Conservation (phyloP, 345 rosid genomes). For the Sapria himalayana region DNA sequence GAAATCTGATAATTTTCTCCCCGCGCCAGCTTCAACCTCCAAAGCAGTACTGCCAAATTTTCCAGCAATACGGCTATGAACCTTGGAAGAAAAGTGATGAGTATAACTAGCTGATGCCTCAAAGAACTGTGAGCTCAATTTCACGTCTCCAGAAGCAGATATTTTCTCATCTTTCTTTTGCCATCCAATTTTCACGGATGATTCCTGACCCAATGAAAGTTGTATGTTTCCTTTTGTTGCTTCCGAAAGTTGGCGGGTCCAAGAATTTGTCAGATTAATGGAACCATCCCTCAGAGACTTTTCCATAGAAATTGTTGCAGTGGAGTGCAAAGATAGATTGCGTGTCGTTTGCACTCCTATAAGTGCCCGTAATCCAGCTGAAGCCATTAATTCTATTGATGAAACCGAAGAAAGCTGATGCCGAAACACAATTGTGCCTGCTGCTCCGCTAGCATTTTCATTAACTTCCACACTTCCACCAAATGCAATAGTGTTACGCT, state of each 20-base stretch:
- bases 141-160: slow-evolving; percentile 58
- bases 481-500: slow-evolving; percentile 36
- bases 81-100: slow-evolving; percentile 46
- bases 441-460: slow-evolving; percentile 48
- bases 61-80: slow-evolving; percentile 70
- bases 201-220: slow-evolving; percentile 50
- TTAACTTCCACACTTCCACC: slow-evolving; percentile 65
- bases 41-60: slow-evolving; percentile 66
- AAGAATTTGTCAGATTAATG: slow-evolving; percentile 70
- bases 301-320: slow-evolving; percentile 49
- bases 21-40: slow-evolving; percentile 86
- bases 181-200: slow-evolving; percentile 76
- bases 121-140: slow-evolving; percentile 63
- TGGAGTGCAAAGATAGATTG: slow-evolving; percentile 56
- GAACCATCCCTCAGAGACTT: slow-evolving; percentile 82
- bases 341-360: slow-evolving; percentile 61
- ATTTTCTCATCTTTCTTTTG: slow-evolving; percentile 53
- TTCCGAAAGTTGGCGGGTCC: slow-evolving; percentile 85
- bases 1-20: slow-evolving; percentile 73
- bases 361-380: slow-evolving; percentile 61
- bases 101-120: slow-evolving; percentile 66
- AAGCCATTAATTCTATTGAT: slow-evolving; percentile 54
- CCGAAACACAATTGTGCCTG: slow-evolving; percentile 42
- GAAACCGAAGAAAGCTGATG: slow-evolving; percentile 62
- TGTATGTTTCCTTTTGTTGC: slow-evolving; percentile 71